Conservation (phyloP, 495 filamentous ascomycete species). For the Aspergillus cristatus region DNA sequence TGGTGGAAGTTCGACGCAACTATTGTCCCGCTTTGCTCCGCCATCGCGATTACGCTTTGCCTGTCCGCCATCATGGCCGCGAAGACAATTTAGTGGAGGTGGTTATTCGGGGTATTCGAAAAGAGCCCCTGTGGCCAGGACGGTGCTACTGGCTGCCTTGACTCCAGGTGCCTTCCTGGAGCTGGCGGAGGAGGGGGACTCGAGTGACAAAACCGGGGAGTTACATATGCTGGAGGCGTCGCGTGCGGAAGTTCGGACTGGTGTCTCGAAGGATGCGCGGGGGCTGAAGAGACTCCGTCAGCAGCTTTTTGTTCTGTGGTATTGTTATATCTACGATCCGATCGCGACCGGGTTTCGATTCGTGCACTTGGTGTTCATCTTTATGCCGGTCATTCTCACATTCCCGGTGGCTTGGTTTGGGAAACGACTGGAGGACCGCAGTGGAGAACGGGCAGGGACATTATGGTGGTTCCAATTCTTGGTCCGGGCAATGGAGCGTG, state of each 20-base stretch:
- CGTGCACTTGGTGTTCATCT: conserved; percentile 75
- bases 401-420: conserved; percentile 81
- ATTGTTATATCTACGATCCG: conserved; percentile 73
- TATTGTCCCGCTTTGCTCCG: conserved; percentile 10
- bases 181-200: conserved; percentile 56
- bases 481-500: conserved; percentile 82
- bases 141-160: conserved; percentile 42
- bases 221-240: conserved; percentile 79
- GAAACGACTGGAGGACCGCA: conserved; percentile 41
- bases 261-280: conserved; percentile 48
- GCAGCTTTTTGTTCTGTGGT: conserved; percentile 51
- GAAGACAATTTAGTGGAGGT: conserved; percentile 11
- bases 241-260: conserved; percentile 61
- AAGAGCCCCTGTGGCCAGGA: conserved; percentile 20
- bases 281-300: conserved; percentile 46
- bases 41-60: conserved; percentile 10
- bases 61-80: conserved; percentile 17
- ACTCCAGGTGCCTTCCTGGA: conserved; percentile 63
- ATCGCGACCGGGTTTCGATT: conserved; percentile 82
- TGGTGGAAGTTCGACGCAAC: conserved; percentile 18
- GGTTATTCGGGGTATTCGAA: conserved; percentile 21
- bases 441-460: conserved; percentile 67
- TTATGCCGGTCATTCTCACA: conserved; percentile 76
- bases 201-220: conserved; percentile 61
- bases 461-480: conserved; percentile 94